A percentile compares a stretch with the other conserved stretches of the same genome.
These are phyloP conservation scores for Fraxinus nigra DNA, from an alignment of 305 asterid genomes.

Conservation along the genomic window DNA sequence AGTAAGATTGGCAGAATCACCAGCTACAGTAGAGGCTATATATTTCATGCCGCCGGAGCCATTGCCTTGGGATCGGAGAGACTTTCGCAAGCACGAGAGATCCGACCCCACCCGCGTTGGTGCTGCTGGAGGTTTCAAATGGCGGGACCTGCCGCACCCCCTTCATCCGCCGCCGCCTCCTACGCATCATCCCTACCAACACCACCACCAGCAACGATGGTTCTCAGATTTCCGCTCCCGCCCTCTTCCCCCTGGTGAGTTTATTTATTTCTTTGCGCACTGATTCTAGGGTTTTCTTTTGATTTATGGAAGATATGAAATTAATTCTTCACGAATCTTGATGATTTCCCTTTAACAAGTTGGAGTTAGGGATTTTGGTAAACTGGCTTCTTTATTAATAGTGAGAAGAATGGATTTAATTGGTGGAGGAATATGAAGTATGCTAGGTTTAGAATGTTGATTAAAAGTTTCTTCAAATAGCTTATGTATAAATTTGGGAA, in stretches of 20 bases:
- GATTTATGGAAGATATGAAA: background rate
- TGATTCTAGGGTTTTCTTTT: background rate
- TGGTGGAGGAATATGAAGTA: background rate
- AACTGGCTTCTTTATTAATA: background rate
- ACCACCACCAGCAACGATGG: slow-evolving; percentile 50
- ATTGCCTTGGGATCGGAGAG: slow-evolving; percentile 68
- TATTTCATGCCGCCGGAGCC: slow-evolving; percentile 65
- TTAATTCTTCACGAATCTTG: background rate
- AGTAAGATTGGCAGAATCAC: slow-evolving; percentile 15
- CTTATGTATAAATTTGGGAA: slow-evolving; percentile 13
- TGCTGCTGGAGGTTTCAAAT: slow-evolving; percentile 45
- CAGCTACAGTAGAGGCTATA: background rate
- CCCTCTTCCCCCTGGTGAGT: slow-evolving; percentile 75
- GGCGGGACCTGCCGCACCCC: slow-evolving; percentile 69
- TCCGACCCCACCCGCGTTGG: slow-evolving; percentile 37
- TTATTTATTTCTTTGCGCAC: background rate
- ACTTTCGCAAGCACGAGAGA: slow-evolving; percentile 55
- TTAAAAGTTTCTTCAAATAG: slow-evolving; percentile 3
- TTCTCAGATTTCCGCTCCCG: slow-evolving; percentile 71
- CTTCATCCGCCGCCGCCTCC: slow-evolving; percentile 53
- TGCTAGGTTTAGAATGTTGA: background rate
- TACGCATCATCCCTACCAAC: slow-evolving; percentile 21
- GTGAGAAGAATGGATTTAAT: background rate
- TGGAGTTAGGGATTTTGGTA: background rate
- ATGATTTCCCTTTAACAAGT: slow-evolving; percentile 14